A percentile compares a stretch with the other conserved stretches of the same genome.
These are phyloP conservation scores for Candida nitratophila DNA, from an alignment of 805 yeast species.

Conservation along the genomic window DNA sequence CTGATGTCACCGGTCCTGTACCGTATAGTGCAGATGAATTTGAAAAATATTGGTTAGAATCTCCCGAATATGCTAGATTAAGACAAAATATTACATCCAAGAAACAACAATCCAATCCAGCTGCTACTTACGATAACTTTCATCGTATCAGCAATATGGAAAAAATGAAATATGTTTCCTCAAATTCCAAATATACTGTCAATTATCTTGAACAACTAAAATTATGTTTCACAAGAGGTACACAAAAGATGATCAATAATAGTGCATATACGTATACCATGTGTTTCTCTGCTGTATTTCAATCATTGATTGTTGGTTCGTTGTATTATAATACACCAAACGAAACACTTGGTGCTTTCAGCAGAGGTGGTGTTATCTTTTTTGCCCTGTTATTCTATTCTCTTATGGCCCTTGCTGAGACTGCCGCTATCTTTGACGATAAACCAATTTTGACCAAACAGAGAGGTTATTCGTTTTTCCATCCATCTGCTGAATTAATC, in stretches of 20 bases:
- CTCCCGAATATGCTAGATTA: constrained; percentile 40
- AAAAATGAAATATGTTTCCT: constrained; percentile 33
- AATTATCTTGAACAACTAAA: constrained; percentile 43
- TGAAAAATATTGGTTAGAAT: constrained; percentile 51
- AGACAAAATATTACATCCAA: constrained; percentile 27
- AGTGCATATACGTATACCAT: constrained; percentile 45
- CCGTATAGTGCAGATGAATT: constrained; percentile 54
- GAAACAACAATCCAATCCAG: constrained; percentile 20
- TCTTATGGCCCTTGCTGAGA: constrained; percentile 55
- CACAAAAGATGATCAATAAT: constrained; percentile 47
- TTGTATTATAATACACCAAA: constrained; percentile 45
- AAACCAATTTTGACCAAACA: constrained; percentile 63
- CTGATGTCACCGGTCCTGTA: constrained; percentile 43
- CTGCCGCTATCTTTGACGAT: constrained; percentile 49
- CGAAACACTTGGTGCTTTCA: constrained; percentile 48
- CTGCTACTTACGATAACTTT: constrained; percentile 25
- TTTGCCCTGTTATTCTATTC: constrained; percentile 55
- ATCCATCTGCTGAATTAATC: constrained; percentile 58
- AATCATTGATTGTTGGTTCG: constrained; percentile 56
- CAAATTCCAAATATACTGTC: constrained; percentile 30
- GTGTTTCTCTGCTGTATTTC: constrained; percentile 44
- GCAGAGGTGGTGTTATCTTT: constrained; percentile 59
- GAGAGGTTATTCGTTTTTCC: constrained; percentile 53
- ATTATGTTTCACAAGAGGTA: constrained; percentile 46
- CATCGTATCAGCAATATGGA: constrained; percentile 24